These are phyloP conservation scores for Phaseolus coccineus DNA, from an alignment of 331 rosid genomes.

Conservation along the genomic window DNA sequence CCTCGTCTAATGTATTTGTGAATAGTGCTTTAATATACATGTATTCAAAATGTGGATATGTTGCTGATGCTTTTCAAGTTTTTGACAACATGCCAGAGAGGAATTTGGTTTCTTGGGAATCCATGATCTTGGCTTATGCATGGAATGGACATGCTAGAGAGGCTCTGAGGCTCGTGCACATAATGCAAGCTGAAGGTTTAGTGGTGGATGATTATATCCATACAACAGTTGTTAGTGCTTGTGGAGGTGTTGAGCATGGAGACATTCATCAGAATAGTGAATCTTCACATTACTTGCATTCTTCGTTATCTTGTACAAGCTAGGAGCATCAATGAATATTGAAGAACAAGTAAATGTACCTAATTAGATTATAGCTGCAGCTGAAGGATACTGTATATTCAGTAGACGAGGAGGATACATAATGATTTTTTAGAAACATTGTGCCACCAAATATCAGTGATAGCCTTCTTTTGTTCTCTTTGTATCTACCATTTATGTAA, in stretches of 20 bases:
- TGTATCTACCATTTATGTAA: constrained; percentile 10
- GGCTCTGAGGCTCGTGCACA: constrained; percentile 82
- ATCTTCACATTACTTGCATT: constrained; percentile 53
- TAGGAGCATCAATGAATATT: constrained; percentile 20
- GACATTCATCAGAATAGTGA: constrained; percentile 53
- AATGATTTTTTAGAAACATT: constrained; percentile 9
- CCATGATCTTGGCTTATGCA: constrained; percentile 88
- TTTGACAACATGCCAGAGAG: constrained; percentile 84
- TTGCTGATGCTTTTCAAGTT: constrained; percentile 77
- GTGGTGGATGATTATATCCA: constrained; percentile 77
- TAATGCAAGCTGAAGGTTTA: constrained; percentile 84
- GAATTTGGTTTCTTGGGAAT: constrained; percentile 86
- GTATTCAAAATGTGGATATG: constrained; percentile 87
- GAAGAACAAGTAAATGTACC: constrained; percentile 21
- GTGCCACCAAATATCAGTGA: constrained; percentile 21
- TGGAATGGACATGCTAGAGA: constrained; percentile 79
- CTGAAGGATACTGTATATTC: constrained; percentile 25
- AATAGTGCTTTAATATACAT: constrained; percentile 79
- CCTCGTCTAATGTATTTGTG: constrained; percentile 77
- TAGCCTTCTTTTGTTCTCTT: constrained; percentile 14
- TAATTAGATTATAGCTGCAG: constrained; percentile 33
- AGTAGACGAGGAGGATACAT: constrained; percentile 14
- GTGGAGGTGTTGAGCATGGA: constrained; percentile 70
- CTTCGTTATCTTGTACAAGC: constrained; percentile 49
- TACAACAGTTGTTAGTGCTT: constrained; percentile 65